phyloP scores from a whole-genome alignment of 331 rosid genomes.

The Arachis monticola region DNA sequence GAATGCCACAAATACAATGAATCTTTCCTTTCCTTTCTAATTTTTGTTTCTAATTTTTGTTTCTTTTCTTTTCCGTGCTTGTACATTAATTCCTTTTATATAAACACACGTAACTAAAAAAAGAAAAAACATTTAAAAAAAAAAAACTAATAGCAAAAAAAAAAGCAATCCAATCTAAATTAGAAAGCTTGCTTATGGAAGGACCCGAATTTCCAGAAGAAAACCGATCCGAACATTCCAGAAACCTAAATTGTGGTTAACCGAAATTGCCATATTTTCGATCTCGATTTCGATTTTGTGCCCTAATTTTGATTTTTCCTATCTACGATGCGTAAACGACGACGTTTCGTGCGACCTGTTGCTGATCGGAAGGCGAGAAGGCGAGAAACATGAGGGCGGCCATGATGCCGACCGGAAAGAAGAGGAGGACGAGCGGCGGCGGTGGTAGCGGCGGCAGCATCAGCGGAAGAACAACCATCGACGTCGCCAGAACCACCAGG shows the following conservation, averaged over 20 bases:
- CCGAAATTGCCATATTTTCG: background rate
- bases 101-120: constrained; percentile 33
- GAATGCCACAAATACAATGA: constrained; percentile 31
- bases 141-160: background rate
- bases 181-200: background rate
- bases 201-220: background rate
- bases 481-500: constrained; percentile 63
- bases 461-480: constrained; percentile 74
- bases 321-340: constrained; percentile 38
- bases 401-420: constrained; percentile 86
- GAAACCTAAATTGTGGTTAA: constrained; percentile 31
- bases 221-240: background rate
- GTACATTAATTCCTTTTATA: constrained; percentile 41
- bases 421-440: constrained; percentile 72
- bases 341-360: constrained; percentile 34
- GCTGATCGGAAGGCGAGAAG: constrained; percentile 53
- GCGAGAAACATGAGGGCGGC: constrained; percentile 80
- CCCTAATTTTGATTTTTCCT: no score
- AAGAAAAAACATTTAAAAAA: background rate
- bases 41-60: background rate
- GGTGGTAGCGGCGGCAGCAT: constrained; percentile 86
- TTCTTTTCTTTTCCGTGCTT: background rate
- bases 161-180: background rate
- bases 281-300: background rate
- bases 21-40: constrained; percentile 25